Base-by-base conservation (phyloP, 192 early-diverging fungal genomes). In the Gamsiella multidivaricata region DNA sequence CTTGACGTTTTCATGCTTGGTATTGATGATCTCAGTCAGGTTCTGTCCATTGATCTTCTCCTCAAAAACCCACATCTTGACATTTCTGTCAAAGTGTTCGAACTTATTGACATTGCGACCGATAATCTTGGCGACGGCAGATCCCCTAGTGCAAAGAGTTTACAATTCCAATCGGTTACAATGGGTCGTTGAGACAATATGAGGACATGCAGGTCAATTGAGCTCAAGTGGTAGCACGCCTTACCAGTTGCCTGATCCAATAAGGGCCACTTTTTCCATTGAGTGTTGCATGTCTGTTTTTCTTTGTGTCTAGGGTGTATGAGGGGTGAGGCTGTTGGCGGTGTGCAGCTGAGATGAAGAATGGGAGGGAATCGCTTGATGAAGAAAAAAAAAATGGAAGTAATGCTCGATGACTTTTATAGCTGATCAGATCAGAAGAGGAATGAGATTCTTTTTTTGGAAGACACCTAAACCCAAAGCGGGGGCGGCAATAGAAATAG, bases 171-270 rank as follows among this genome's bases (percentile, higher is more conserved):
- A n/a, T n/a, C n/a, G n/a, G n/a, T n/a, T n/a, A n/a, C 52, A 33
- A 20, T 46, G 12, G 45, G 5, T 46, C 12, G 45, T 46, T 9
- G n/a, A 46, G 45, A 46, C 10, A 18, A 18, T 6, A 18, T 46
- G 10, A 46, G 45, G n/a, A 46, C 45, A 39, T 25, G 26, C 18
- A 39, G 10, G n/a, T 26, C 8, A 64, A 52, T 28, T 4, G 33
- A 28, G 28, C 12, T 11, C 29, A 54, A n/a, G n/a, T n/a, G n/a
- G n/a, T n/a, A 54, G 47, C 37, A 20, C 7, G 33, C 15, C 81
- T 79, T 90, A 94, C 95, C 95, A 98, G 87, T 98, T 98, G 67
- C 97, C 97, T 7, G 93, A 95, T 47, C 96, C 96, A 59, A 98
- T 94, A 54, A 98, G 84, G 69, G 89, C 90, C 43, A 96, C 94